A percentile compares a stretch with the other conserved stretches of the same genome.
These are phyloP conservation scores for Cydonia oblonga DNA, from an alignment of 331 rosid species.

Conservation along the genomic window DNA sequence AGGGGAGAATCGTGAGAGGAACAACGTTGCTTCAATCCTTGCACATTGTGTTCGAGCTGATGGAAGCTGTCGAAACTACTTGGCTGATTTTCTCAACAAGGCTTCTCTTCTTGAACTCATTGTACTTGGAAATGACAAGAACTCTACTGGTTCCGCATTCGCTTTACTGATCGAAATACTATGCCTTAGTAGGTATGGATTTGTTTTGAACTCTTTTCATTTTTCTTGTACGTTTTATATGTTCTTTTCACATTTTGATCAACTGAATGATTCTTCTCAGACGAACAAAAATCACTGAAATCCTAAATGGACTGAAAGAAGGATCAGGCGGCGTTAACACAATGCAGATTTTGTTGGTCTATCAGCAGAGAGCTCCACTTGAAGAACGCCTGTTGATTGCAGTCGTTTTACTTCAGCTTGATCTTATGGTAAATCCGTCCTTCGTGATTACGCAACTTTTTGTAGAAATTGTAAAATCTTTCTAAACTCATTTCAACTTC, in stretches of 20 bases:
- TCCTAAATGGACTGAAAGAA: conserved; percentile 49
- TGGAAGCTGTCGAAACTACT: conserved; percentile 56
- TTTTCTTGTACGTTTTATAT: too few relatives aligned
- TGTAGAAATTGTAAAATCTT: neutral
- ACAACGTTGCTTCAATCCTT: conserved; percentile 34
- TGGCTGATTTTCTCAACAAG: conserved; percentile 48
- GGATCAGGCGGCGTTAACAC: conserved; percentile 57
- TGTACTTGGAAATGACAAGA: conserved; percentile 32
- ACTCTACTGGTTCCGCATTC: conserved; percentile 34
- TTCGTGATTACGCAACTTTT: neutral
- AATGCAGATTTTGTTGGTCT: conserved; percentile 52
- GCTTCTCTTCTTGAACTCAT: conserved; percentile 56
- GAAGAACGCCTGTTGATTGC: conserved; percentile 62
- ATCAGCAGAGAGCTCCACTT: conserved; percentile 42
- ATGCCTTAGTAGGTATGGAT: conserved; percentile 49
- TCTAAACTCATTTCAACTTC: neutral
- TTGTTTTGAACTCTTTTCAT: neutral
- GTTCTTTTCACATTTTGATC: neutral
- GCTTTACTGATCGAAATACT: conserved; percentile 49
- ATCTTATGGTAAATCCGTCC: conserved; percentile 57
- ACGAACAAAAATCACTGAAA: conserved; percentile 38
- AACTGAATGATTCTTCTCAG: conserved; percentile 28
- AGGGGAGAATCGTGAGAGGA: conserved; percentile 49
- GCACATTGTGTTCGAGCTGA: conserved; percentile 59
- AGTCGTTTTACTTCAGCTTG: conserved; percentile 53